phyloP scores from a whole-genome alignment of 2,329 filamentous ascomycete species.

The Cladosporium sp. region DNA sequence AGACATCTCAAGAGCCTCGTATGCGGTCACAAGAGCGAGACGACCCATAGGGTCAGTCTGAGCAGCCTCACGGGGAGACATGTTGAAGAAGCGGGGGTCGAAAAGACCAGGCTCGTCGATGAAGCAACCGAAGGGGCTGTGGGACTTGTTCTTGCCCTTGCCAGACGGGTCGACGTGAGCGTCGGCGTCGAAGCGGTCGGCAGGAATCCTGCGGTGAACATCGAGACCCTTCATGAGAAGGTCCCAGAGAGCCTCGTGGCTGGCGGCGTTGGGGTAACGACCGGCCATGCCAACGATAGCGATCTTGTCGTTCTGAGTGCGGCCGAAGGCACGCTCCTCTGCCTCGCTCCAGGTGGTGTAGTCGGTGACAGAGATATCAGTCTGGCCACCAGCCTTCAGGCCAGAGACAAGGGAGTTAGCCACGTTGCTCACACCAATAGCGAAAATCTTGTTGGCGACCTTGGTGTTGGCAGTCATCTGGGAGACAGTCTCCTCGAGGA shows the following conservation, averaged over 20 bases:
- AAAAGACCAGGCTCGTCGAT: constrained; percentile 72
- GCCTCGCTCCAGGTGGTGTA: constrained; percentile 40
- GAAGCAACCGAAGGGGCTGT: constrained; percentile 72
- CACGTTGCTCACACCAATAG: constrained; percentile 50
- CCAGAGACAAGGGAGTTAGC: constrained; percentile 52
- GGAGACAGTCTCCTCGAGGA: constrained; percentile 44
- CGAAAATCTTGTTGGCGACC: constrained; percentile 41
- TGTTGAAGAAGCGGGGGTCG: constrained; percentile 81
- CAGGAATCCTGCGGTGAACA: constrained; percentile 62
- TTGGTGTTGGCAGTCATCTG: constrained; percentile 41
- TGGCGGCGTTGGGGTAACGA: constrained; percentile 68
- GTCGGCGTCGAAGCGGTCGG: constrained; percentile 68
- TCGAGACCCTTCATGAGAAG: constrained; percentile 69
- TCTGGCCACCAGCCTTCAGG: constrained; percentile 47
- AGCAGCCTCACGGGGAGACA: constrained; percentile 74
- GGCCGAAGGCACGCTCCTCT: constrained; percentile 32
- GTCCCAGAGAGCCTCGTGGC: constrained; percentile 68
- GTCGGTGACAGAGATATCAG: constrained; percentile 40
- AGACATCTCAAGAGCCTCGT: constrained; percentile 76
- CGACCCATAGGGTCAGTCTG: constrained; percentile 80
- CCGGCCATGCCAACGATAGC: constrained; percentile 82
- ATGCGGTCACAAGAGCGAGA: constrained; percentile 69
- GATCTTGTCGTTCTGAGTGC: constrained; percentile 61
- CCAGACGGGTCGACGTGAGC: constrained; percentile 67
- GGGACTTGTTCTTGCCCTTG: constrained; percentile 69